Percentiles rank a stretch among this genome's conserved stretches.
These are phyloP conservation scores for Austroboletus novae-zelandiae DNA, from an alignment of 1,284 basidiomycete genomes.

Conservation along the genomic window DNA sequence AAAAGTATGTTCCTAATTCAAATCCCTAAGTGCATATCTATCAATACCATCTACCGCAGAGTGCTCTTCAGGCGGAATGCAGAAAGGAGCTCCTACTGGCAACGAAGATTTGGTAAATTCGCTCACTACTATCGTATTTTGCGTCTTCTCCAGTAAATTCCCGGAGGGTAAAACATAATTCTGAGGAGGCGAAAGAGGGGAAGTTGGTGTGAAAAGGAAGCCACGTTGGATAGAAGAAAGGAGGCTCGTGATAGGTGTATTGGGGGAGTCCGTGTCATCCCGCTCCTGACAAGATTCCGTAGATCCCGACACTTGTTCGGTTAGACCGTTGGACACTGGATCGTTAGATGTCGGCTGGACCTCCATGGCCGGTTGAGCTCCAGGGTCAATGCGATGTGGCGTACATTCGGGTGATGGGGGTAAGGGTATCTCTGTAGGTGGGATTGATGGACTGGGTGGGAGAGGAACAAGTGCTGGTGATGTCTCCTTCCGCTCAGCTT, in stretches of 20 bases:
- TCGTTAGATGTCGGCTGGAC: neutral
- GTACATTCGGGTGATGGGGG: slow-evolving; percentile 26
- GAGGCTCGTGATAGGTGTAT: slow-evolving; percentile 68
- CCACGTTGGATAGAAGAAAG: slow-evolving; percentile 67
- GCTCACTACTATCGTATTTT: slow-evolving; percentile 1
- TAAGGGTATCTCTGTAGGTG: slow-evolving; percentile 25
- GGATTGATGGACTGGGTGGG: slow-evolving; percentile 27
- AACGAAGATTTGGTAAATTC: slow-evolving; percentile 3
- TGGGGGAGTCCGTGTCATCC: slow-evolving; percentile 17
- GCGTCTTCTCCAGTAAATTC: slow-evolving; percentile 27
- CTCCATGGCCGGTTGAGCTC: slow-evolving; percentile 1
- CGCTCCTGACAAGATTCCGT: slow-evolving; percentile 4
- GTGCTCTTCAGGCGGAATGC: slow-evolving; percentile 11
- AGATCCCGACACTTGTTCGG: neutral
- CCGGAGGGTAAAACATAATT: slow-evolving; percentile 37
- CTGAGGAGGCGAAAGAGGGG: slow-evolving; percentile 56
- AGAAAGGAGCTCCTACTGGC: slow-evolving; percentile 9
- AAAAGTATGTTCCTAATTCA: slow-evolving; percentile 21
- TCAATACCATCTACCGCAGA: slow-evolving; percentile 14
- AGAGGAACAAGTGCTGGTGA: slow-evolving; percentile 28
- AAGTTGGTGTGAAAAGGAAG: slow-evolving; percentile 60
- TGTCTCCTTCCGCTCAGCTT: slow-evolving; percentile 14
- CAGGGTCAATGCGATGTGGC: neutral
- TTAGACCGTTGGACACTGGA: neutral
- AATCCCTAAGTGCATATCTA: slow-evolving; percentile 27